Evolutionary conservation across 441 rosid species (phyloP).

Genomic region (Metrosideros polymorpha): DNA sequence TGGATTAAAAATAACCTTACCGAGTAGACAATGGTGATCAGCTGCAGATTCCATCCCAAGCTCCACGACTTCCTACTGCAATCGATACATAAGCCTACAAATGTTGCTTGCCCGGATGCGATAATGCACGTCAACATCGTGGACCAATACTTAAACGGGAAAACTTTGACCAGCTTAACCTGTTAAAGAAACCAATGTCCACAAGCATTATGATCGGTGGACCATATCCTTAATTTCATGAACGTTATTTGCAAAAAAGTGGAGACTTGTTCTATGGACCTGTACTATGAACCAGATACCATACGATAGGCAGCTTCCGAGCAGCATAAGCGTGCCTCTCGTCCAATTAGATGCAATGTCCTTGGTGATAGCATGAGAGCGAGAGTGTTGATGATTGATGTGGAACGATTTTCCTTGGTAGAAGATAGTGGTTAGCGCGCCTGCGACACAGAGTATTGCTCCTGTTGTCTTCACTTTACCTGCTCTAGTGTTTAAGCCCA

Average conservation of each 20-base stretch:
- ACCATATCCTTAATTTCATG: neutral
- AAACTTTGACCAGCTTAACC: conserved; percentile 24
- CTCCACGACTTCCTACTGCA: conserved; percentile 15
- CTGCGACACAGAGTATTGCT: conserved; percentile 28
- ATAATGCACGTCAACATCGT: conserved; percentile 34
- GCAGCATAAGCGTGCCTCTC: conserved; percentile 24
- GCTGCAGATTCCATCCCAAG: conserved; percentile 28
- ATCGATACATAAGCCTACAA: conserved; percentile 24
- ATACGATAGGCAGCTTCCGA: conserved; percentile 19
- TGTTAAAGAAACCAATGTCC: neutral
- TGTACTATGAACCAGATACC: conserved; percentile 32
- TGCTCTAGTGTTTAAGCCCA: neutral
- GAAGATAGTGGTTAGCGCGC: conserved; percentile 18
- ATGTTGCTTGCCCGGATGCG: conserved; percentile 18
- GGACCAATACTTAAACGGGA: conserved; percentile 30
- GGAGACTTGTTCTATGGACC: conserved; percentile 3
- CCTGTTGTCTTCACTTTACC: conserved; percentile 30
- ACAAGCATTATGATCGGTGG: neutral
- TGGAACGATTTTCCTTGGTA: conserved; percentile 26
- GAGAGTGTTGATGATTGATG: neutral
- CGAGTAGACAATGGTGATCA: conserved; percentile 30
- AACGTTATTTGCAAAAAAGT: neutral
- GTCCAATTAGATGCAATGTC: conserved; percentile 4
- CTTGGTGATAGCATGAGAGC: neutral
- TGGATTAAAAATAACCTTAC: conserved; percentile 2